Conservation (phyloP, 2,329 filamentous ascomycete species). For the Aaosphaeria pasadenensis region DNA sequence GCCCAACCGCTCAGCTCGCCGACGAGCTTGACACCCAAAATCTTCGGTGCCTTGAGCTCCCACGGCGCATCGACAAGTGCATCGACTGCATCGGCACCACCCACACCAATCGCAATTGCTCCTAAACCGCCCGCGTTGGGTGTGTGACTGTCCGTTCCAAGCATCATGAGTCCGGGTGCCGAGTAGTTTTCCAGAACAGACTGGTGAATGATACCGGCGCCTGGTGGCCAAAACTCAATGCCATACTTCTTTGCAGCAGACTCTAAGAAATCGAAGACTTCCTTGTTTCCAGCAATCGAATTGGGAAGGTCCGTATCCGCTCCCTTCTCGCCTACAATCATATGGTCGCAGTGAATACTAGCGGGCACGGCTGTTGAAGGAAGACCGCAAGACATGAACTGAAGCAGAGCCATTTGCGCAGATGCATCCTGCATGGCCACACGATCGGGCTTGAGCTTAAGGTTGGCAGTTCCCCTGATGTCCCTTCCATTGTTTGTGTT, state of each 20-base stretch:
- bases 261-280: constrained; percentile 97
- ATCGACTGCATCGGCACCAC: constrained; percentile 95
- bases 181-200: constrained; percentile 97
- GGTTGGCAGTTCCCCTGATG: constrained; percentile 83
- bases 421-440: constrained; percentile 99
- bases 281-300: constrained; percentile 87
- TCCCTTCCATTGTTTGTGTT: constrained; percentile 79
- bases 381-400: constrained; percentile 97
- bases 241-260: constrained; percentile 62
- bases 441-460: constrained; percentile 95
- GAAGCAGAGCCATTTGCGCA: constrained; percentile 95
- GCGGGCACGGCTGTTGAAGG: constrained; percentile 88
- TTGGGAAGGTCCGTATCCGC: constrained; percentile 80
- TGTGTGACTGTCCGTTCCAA: constrained; percentile 95
- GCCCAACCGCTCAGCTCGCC: constrained; percentile 88
- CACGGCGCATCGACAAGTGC: constrained; percentile 93
- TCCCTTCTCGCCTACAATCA: constrained; percentile 93
- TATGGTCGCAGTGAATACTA: constrained; percentile 97
- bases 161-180: constrained; percentile 96
- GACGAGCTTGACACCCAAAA: constrained; percentile 80
- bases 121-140: constrained; percentile 95
- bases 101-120: constrained; percentile 93
- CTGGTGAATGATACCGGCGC: constrained; percentile 68
- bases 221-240: constrained; percentile 43
- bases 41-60: constrained; percentile 93